These are phyloP conservation scores for Paecilomyces dactylethromorphus DNA, from an alignment of 2,329 filamentous ascomycete genomes.

Conservation along the genomic window DNA sequence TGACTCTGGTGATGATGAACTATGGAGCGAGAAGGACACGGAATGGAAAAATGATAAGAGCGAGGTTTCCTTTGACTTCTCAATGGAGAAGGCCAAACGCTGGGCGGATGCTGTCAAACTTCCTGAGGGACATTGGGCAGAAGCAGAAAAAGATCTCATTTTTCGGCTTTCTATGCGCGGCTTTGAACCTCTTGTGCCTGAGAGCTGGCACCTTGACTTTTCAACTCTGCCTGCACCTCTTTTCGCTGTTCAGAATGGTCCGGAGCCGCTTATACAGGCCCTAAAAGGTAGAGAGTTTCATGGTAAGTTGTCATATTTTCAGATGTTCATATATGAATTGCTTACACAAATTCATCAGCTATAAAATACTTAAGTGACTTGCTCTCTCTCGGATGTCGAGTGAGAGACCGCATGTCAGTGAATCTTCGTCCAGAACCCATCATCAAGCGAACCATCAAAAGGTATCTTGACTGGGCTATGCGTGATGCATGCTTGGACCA, in stretches of 20 bases:
- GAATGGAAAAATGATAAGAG: constrained; percentile 15
- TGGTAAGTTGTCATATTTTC: constrained; percentile 23
- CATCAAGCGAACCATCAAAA: constrained; percentile 36
- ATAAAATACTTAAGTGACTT: constrained; percentile 46
- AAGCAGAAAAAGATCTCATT: constrained; percentile 47
- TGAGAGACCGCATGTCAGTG: constrained; percentile 44
- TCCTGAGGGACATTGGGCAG: constrained; percentile 41
- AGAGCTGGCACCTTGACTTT: constrained; percentile 49
- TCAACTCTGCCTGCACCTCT: constrained; percentile 46
- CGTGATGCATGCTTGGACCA: constrained; percentile 41
- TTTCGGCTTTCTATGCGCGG: constrained; percentile 50
- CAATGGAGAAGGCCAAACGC: constrained; percentile 24
- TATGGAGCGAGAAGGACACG: constrained; percentile 7
- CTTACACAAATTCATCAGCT: constrained; percentile 23
- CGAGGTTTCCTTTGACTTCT: constrained; percentile 19
- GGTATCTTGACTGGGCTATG: constrained; percentile 50
- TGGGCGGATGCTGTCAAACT: constrained; percentile 32
- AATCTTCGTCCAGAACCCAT: constrained; percentile 26
- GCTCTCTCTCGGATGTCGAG: constrained; percentile 44
- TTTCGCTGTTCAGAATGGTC: constrained; percentile 37
- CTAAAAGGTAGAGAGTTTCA: constrained; percentile 38
- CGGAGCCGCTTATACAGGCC: constrained; percentile 42
- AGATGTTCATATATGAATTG: background rate
- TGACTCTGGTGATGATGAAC: constrained; percentile 10
- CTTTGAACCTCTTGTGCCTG: constrained; percentile 49